Evolutionary conservation across 768 basidiomycete species (phyloP), one percentile per base, ranked within the genome.

Genomic region (Dacryopinax primogenitus): DNA sequence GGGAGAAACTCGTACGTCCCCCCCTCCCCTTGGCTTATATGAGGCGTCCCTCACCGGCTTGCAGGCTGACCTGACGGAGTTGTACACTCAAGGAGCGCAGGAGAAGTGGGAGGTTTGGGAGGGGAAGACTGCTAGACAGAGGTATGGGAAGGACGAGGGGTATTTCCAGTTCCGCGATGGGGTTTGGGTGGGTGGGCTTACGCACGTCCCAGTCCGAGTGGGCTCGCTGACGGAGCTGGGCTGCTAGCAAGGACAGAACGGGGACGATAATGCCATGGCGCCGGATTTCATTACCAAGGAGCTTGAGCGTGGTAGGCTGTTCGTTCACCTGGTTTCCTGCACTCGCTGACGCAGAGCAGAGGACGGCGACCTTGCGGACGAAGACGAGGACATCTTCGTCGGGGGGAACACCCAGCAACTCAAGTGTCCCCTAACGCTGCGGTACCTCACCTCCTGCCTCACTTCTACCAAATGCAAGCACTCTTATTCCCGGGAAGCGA

Each of bases 351-450:
- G 26, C 1, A 6, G 51, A 26, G n/a, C 73, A 92, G 92, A 92
- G 81, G 79, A 82, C 41, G 89, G 84, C 11, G 90, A 92, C 67
- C 84, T 81, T 33, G 73, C 71, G 33, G 89, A 87, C 64, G 89
- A 89, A 65, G 85, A 86, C 63, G 93, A 94, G 33, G 89, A 92
- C 63, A 75, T 98, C 33, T 87, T 92, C 74, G 78, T 95, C 62
- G 94, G 94, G 63, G 92, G 91, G 28, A 81, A 86, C 32, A 87
- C 85, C 4, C 88, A 90, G 71, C 86, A 85, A 70, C 91, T 86
- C 78, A 86, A 84, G 64, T 95, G 92, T 69, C 93, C 92, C 1
- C 77, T 98, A 62, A 85, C 87, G 0, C 78, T 93, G 18, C 3
- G 47, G 33, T 28, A 64, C 21, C 28, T 51, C 3, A 18, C 16